A percentile compares a stretch with the other conserved stretches of the same genome.
These are phyloP conservation scores for Ambispora gerdemannii DNA, from an alignment of 192 early-diverging fungal genomes.

Conservation along the genomic window DNA sequence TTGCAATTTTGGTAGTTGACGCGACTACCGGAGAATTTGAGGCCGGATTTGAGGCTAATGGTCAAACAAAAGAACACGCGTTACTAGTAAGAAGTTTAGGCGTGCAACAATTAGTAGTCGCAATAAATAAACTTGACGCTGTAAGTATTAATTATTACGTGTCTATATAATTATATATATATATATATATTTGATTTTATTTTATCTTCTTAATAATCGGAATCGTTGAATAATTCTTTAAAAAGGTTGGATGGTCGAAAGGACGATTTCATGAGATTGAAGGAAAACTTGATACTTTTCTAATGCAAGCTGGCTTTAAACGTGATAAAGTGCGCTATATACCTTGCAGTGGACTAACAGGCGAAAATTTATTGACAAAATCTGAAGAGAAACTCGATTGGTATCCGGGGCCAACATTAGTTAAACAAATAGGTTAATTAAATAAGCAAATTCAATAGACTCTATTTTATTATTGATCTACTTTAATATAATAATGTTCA, in stretches of 20 bases:
- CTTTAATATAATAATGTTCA: neutral
- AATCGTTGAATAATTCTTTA: too few species aligned
- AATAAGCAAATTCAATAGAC: neutral
- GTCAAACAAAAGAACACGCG: conserved; percentile 96
- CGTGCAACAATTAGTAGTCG: conserved; percentile 87
- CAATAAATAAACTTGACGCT: conserved; percentile 93
- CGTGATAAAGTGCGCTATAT: conserved; percentile 73
- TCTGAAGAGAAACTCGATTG: conserved; percentile 53
- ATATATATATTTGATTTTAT: neutral
- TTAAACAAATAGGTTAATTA: conserved; percentile 62
- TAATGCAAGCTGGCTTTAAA: conserved; percentile 77
- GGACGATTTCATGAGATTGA: conserved; percentile 75
- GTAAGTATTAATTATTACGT: conserved; percentile 45
- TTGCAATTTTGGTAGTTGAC: conserved; percentile 90
- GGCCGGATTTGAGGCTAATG: conserved; percentile 87
- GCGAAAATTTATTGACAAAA: conserved; percentile 72
- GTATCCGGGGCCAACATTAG: conserved; percentile 79
- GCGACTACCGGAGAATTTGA: conserved; percentile 89
- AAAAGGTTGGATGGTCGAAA: conserved; percentile 75
- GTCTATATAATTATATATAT: too few species aligned
- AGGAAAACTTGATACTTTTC: conserved; percentile 63
- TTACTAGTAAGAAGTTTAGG: conserved; percentile 88
- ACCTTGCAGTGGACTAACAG: conserved; percentile 90
- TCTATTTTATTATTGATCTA: conserved; percentile 19
- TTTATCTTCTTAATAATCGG: too few species aligned